These are phyloP conservation scores for Ogataea methanolica DNA, from an alignment of 805 yeast species.

Conservation along the genomic window DNA sequence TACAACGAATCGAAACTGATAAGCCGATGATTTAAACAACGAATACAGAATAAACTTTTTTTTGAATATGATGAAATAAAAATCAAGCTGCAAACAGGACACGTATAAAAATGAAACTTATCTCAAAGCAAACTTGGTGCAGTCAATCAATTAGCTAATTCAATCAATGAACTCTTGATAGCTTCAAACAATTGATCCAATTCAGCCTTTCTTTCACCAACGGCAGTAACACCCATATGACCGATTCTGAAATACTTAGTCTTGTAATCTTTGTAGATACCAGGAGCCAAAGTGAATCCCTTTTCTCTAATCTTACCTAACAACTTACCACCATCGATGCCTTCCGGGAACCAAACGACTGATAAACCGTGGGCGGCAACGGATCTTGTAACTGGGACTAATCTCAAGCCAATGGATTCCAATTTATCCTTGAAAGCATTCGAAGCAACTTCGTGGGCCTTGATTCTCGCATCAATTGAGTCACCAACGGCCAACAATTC, in stretches of 20 bases:
- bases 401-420: slow-evolving; percentile 56
- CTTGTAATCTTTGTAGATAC: slow-evolving; percentile 76
- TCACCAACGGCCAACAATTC: slow-evolving; percentile 49
- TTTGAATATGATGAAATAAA: not conserved
- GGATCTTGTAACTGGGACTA: slow-evolving; percentile 53
- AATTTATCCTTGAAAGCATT: slow-evolving; percentile 58
- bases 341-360: slow-evolving; percentile 79
- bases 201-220: slow-evolving; percentile 51
- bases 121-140: slow-evolving; percentile 31
- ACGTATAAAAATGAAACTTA: not conserved
- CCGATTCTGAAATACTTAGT: slow-evolving; percentile 89
- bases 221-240: slow-evolving; percentile 87
- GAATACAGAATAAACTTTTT: too few relatives aligned
- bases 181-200: slow-evolving; percentile 45
- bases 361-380: slow-evolving; percentile 86
- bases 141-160: slow-evolving; percentile 28
- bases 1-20: too few relatives aligned
- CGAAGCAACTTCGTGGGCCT: slow-evolving; percentile 58
- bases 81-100: not conserved
- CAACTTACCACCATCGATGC: slow-evolving; percentile 63
- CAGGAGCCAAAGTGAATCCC: slow-evolving; percentile 83
- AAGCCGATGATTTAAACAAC: too few relatives aligned
- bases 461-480: slow-evolving; percentile 53
- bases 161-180: slow-evolving; percentile 38
- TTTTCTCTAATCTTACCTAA: slow-evolving; percentile 52